Conservation (phyloP, 805 yeast genomes). For the Hanseniaspora nectarophila region DNA sequence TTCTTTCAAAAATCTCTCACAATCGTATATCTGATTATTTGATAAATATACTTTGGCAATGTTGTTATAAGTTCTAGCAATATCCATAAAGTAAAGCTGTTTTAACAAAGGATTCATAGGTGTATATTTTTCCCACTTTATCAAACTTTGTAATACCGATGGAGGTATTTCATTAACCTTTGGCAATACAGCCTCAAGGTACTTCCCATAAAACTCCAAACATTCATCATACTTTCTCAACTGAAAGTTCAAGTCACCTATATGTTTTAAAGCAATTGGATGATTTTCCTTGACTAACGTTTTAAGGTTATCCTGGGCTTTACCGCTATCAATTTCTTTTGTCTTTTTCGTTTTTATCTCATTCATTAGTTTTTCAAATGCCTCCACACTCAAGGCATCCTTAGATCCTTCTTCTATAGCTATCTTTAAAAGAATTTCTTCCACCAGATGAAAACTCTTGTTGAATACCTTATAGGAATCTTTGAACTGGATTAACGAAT, state of each 20-base stretch:
- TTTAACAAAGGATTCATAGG: conserved; percentile 5
- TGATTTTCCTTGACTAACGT: conserved; percentile 45
- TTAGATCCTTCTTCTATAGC: conserved; percentile 76
- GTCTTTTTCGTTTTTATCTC: conserved; percentile 20
- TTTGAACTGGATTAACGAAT: conserved; percentile 9
- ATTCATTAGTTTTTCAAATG: conserved; percentile 49
- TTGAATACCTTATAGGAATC: conserved; percentile 44
- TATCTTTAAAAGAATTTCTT: conserved; percentile 60
- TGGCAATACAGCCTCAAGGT: background rate
- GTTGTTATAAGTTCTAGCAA: conserved; percentile 8
- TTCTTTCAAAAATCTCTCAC: conserved; percentile 2
- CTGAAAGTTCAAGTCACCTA: conserved; percentile 62
- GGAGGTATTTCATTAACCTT: conserved; percentile 4
- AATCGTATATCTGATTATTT: conserved; percentile 11
- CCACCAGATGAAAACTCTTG: conserved; percentile 45
- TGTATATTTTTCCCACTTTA: background rate
- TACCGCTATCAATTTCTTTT: conserved; percentile 42
- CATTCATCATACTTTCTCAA: conserved; percentile 43
- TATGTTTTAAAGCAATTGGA: conserved; percentile 63
- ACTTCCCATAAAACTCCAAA: conserved; percentile 21
- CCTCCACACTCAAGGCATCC: conserved; percentile 65
- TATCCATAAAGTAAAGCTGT: conserved; percentile 1
- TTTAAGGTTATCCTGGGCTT: conserved; percentile 52
- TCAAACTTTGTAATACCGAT: background rate
- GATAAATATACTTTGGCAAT: conserved; percentile 11